Evolutionary conservation across 257 asterid species (phyloP).

Genomic region (Solanum piurae): DNA sequence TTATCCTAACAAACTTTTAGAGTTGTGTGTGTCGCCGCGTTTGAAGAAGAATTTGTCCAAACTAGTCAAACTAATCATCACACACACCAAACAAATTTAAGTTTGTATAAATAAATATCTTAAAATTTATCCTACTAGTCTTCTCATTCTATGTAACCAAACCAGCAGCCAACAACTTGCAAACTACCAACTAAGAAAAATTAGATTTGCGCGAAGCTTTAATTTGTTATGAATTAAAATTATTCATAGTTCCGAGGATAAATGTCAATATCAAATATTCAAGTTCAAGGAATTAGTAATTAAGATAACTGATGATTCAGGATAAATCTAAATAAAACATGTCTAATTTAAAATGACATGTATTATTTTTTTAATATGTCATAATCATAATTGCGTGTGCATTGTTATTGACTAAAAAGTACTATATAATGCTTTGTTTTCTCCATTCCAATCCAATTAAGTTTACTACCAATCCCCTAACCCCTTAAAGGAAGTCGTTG

Average conservation of each 20-base stretch:
- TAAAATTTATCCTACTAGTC: not conserved
- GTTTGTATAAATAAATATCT: not conserved
- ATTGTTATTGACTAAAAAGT: not conserved
- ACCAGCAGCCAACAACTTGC: not conserved
- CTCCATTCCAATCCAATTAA: not conserved
- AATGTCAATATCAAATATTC: not conserved
- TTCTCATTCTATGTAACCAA: not conserved
- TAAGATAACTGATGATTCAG: rapidly evolving
- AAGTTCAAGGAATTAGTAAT: not conserved
- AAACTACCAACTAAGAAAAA: not conserved
- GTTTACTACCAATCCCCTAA: not conserved
- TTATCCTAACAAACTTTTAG: not conserved
- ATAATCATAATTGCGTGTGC: not conserved
- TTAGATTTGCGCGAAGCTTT: not conserved
- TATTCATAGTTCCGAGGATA: not conserved
- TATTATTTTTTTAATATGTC: no score
- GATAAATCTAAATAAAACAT: rapidly evolving
- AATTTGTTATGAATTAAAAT: not conserved
- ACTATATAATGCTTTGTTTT: not conserved
- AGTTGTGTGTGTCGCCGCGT: not conserved
- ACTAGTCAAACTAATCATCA: not conserved
- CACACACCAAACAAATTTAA: not conserved
- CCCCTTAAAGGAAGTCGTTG: not conserved
- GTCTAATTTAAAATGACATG: not conserved
- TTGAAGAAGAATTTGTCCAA: not conserved